Evolutionary conservation across 2,329 filamentous ascomycete species (phyloP), one percentile per base, ranked within the genome.

Genomic region (Diplodia scrobiculata): DNA sequence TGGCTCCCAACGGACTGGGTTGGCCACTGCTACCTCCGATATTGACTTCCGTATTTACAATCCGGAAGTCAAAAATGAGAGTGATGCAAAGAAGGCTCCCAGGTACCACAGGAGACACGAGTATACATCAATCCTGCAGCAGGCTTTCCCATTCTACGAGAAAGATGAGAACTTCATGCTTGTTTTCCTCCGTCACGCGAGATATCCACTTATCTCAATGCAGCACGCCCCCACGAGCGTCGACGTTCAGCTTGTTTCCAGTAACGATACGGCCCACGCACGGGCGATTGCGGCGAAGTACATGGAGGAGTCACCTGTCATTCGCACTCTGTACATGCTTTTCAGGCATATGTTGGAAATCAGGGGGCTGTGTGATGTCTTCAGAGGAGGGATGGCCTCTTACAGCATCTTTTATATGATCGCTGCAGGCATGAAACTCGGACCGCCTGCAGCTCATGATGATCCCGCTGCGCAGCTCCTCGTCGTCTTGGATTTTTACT

Each of bases 361-460:
- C 25, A 80, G 83, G 47, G 79, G 78, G 27, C 72, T 88, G 2
- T 78, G 79, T 36, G 80, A 83, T 63, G 78, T 82, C 19, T 79
- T 75, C 64, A 71, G 73, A 2, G 81, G 81, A n/a, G 83, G 84
- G 1, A 73, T 87, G 38, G 81, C 80, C 17, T 81, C 84, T 0
- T 86, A 87, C 70, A 77, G 80, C 13, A 75, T 86, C 10, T 80
- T 86, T 70, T 83, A 86, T 76, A 83, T 87, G 78, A 73, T 87
- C 19, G 81, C 84, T 14, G 83, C 84, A 5, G 81, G 82, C 32
- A 73, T 87, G 32, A 82, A 82, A 68, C 77, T 82, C 68, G 75
- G 74, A 36, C 75, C 78, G 34, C 71, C 66, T 70, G 72, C 54
- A 77, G 71, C 62, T 68, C 68, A 50, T 34, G 67, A 73, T 50